Conservation (phyloP, 352 stramenopile genomes). For the Saprolegnia parasitica region DNA sequence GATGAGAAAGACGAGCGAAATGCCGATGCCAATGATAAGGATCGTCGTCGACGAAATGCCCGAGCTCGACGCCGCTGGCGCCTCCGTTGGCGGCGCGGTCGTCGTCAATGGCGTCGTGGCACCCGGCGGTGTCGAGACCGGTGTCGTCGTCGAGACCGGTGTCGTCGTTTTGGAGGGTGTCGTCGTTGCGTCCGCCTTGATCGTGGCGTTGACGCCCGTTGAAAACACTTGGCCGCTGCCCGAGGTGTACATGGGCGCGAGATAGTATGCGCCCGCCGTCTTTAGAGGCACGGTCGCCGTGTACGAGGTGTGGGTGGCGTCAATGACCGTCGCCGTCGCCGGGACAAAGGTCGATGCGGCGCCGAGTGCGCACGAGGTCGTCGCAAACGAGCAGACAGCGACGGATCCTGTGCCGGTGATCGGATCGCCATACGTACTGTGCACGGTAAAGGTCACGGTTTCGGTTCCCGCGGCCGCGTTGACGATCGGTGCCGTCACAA, state of each 20-base stretch:
- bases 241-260: neutral
- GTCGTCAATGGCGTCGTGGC: neutral
- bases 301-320: neutral
- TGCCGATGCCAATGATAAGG: neutral
- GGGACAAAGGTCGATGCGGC: neutral
- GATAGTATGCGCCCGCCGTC: neutral
- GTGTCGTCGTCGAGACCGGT: neutral
- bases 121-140: too few species aligned
- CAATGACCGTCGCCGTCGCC: neutral
- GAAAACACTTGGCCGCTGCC: neutral
- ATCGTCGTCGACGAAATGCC: neutral
- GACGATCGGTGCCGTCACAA: neutral
- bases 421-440: conserved; percentile 5
- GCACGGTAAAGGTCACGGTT: neutral
- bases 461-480: neutral
- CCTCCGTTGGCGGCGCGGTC: neutral
- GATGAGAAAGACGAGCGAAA: neutral
- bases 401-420: neutral
- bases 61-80: neutral
- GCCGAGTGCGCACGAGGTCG: neutral
- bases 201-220: neutral
- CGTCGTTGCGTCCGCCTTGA: neutral
- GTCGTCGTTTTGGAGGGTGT: neutral
- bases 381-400: conserved; percentile 7
- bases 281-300: neutral